Evolutionary conservation across 345 rosid species (phyloP).

Genomic region (Crucihimalaya himalaica): DNA sequence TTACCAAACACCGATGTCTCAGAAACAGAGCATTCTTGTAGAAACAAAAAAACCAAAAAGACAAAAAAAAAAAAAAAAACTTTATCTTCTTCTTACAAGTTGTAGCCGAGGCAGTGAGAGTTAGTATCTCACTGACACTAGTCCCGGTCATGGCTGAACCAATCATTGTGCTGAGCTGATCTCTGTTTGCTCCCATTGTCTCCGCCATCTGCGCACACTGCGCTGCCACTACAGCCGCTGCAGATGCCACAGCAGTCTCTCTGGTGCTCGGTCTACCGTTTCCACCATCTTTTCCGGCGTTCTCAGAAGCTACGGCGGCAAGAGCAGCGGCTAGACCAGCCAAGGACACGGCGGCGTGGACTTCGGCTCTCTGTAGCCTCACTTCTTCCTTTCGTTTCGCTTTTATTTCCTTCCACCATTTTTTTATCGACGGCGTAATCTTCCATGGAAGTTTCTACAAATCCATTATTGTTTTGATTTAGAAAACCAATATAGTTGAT

Average conservation of each 20-base stretch:
- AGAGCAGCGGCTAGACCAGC: conserved; percentile 90
- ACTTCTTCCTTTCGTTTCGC: conserved; percentile 76
- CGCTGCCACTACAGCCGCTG: conserved; percentile 85
- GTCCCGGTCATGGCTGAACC: conserved; percentile 81
- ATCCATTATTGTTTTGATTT: not conserved
- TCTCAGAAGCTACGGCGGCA: conserved; percentile 77
- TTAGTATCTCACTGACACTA: conserved; percentile 68
- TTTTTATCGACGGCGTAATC: conserved; percentile 64
- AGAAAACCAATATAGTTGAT: not conserved
- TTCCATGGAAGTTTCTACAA: conserved; percentile 72
- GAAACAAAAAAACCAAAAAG: not conserved
- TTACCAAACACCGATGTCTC: conserved; percentile 21
- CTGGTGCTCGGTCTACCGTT: conserved; percentile 34
- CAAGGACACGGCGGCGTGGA: conserved; percentile 85
- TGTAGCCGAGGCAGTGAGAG: conserved; percentile 89
- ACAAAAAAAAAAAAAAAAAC: not conserved
- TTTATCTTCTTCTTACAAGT: conserved; percentile 56
- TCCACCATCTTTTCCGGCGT: conserved; percentile 38
- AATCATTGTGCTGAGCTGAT: conserved; percentile 62
- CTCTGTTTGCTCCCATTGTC: conserved; percentile 84
- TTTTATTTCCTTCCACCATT: conserved; percentile 83
- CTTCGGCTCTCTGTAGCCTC: conserved; percentile 77
- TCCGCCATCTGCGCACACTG: conserved; percentile 84
- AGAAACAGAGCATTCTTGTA: conserved; percentile 26
- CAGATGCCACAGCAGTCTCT: conserved; percentile 81